Evolutionary conservation across 148 eudicot species (phyloP), one percentile per base, ranked within the genome.

Genomic region (Vaccinium darrowii): DNA sequence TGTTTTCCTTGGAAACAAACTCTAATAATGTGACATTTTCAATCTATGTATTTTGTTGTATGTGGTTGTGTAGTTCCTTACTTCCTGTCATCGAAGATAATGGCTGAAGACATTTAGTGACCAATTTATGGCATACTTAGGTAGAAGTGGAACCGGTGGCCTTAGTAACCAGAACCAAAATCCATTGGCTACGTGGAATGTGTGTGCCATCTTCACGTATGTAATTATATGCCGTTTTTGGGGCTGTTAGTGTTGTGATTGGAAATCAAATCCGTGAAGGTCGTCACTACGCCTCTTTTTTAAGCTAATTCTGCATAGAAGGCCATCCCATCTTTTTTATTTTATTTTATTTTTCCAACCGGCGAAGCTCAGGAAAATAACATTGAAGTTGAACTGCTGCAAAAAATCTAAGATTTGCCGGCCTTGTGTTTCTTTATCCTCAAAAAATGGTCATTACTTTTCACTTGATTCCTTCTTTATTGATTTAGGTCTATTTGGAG

Each of bases 81-180:
- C 21, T 53, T 76, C 33, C 4, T 49, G 79, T 76, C 27, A 19
- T 50, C 7, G 4, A 47, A 50, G 79, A 11, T 49, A 49, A 76
- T 52, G 60, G 62, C 60, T 23, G 81, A 78, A 53, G 81, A 53
- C 43, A 53, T 36, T 15, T 78, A 51, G 81, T 57, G 21, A 27
- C 43, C 47, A 18, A 14, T 51, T n/a, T 52, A 78, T 54, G 16
- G 11, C 54, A 47, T 21, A 49, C 25, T 76, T 49, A 76, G 49
- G 23, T 76, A 49, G 56, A 76, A 11, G 36, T 27, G 11, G 3
- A 5, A 25, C 33, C 81, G 7, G 25, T 15, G 27, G 80, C 33
- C 11, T 49, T 50, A 18, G 80, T 58, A 50, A 13, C 58, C 4
- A 4, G 14, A 50, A 52, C 33, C 39, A 77, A 3, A 49, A 4